Evolutionary conservation across 805 yeast genomes (phyloP).

Genomic region (Vanderwaltozyma verrucispora): DNA sequence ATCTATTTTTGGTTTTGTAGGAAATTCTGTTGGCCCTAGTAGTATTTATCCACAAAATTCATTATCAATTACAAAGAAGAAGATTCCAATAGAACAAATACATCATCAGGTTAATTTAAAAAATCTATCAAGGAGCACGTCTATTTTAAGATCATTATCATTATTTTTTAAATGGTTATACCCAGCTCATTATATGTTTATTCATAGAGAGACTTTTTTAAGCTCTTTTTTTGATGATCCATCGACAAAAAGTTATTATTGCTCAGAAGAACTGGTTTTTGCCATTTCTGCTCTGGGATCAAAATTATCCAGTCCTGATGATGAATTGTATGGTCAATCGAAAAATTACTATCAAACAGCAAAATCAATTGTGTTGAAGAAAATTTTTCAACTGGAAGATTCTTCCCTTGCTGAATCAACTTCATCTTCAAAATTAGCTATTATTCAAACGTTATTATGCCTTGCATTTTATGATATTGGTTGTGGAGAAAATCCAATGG

Average conservation of each 20-base stretch:
- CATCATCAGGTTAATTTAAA: constrained; percentile 10
- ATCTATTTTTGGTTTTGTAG: background rate
- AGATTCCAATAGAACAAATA: constrained; percentile 3
- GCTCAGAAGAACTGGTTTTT: constrained; percentile 41
- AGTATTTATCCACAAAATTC: constrained; percentile 24
- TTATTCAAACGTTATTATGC: constrained; percentile 42
- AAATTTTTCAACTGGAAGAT: constrained; percentile 27
- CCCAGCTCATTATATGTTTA: constrained; percentile 49
- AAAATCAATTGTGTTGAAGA: constrained; percentile 31
- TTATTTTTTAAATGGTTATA: constrained; percentile 46
- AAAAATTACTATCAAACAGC: constrained; percentile 38
- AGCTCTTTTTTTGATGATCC: constrained; percentile 40
- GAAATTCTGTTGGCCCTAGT: constrained; percentile 10
- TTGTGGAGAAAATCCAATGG: constrained; percentile 43
- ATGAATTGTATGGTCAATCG: constrained; percentile 30
- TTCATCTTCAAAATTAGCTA: constrained; percentile 37
- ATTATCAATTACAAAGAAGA: constrained; percentile 13
- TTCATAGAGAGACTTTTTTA: constrained; percentile 48
- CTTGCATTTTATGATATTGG: constrained; percentile 50
- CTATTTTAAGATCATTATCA: constrained; percentile 18
- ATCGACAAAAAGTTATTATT: constrained; percentile 31
- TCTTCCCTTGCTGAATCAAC: constrained; percentile 16
- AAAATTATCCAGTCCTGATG: constrained; percentile 31
- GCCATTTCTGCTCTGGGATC: constrained; percentile 49
- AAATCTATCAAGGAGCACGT: constrained; percentile 17